Evolutionary conservation across 192 early-diverging fungal species (phyloP), one percentile per base, ranked within the genome.

Genomic region (Funneliformis geosporum): DNA sequence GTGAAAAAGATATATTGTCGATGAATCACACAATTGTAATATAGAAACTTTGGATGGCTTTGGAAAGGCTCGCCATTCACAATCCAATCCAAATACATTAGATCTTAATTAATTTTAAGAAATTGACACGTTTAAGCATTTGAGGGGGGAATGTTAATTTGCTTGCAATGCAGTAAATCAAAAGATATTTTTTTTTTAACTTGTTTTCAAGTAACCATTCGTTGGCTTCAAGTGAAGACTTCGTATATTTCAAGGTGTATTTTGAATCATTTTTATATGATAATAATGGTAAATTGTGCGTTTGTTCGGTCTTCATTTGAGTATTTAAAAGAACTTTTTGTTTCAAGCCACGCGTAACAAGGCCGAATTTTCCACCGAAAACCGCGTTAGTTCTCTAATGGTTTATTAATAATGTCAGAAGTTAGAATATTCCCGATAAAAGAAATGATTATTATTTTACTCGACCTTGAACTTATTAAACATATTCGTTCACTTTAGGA

Each of bases 11-110:
- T 16, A 69, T 38, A 68, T 68, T 2, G 23, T 68, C 9, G 66
- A 68, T 16, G 23, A 23, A 42, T 69, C 67, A 42, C 67, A 68
- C 9, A 69, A 10, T 69, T 69, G 67, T 42, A 69, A 14, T 69
- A 42, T 42, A 18, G 39, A 68, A 5, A 68, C n/a, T 40, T 33
- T 33, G 16, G 66, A 68, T 38, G 1, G 27, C 12, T 18, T n/a
- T 42, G 33, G 23, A 38, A 68, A 68, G 40, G 16, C 27, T 18
- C 33, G 25, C 67, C 67, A 70, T 70, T 70, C 67, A 28, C 23
- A n/a, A 70, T 43, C 67, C 12, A 70, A 70, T 43, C 40, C 67
- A 43, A 43, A 70, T 70, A 21, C 21, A 7, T 69, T 27, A 14
- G 67, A 69, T 38, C 67, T 69, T 62, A 27, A 14, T 9, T 9